A percentile compares a stretch with the other conserved stretches of the same genome.
Conservation (phyloP, 192 early-diverging fungal species). For the Rhizoclosmatium globosum region DNA sequence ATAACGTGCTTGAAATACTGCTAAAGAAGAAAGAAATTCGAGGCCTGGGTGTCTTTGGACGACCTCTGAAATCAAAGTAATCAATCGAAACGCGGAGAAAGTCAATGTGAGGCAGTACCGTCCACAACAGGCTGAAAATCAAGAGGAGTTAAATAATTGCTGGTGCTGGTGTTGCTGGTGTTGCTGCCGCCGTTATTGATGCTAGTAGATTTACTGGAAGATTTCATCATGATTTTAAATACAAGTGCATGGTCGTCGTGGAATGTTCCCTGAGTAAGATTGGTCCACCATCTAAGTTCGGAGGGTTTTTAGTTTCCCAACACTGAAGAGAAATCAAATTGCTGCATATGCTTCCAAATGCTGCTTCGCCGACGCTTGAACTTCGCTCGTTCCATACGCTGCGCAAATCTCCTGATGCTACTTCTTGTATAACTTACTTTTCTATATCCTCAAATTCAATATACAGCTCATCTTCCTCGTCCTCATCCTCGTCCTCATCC, state of each 20-base stretch:
- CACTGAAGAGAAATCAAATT: background rate
- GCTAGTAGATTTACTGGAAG: too few relatives aligned
- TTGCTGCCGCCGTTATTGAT: too few relatives aligned
- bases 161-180: background rate
- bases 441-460: constrained; percentile 10
- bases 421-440: background rate
- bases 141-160: constrained; percentile 58
- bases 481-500: background rate
- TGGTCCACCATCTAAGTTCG: constrained; percentile 35
- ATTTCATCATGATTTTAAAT: constrained; percentile 36
- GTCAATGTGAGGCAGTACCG: constrained; percentile 21
- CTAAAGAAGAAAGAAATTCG: constrained; percentile 81
- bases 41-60: constrained; percentile 86
- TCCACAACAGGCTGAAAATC: constrained; percentile 76
- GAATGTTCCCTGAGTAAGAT: background rate
- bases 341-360: background rate
- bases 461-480: background rate
- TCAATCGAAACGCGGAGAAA: background rate
- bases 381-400: too few relatives aligned
- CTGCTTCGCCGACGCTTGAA: too few relatives aligned
- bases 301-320: background rate
- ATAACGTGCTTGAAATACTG: constrained; percentile 86
- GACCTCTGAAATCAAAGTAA: constrained; percentile 67
- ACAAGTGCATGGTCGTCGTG: constrained; percentile 39
- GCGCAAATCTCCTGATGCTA: too few relatives aligned